Evolutionary conservation across 2,329 filamentous ascomycete species (phyloP).

Genomic region (Arthrinium phaeospermum): DNA sequence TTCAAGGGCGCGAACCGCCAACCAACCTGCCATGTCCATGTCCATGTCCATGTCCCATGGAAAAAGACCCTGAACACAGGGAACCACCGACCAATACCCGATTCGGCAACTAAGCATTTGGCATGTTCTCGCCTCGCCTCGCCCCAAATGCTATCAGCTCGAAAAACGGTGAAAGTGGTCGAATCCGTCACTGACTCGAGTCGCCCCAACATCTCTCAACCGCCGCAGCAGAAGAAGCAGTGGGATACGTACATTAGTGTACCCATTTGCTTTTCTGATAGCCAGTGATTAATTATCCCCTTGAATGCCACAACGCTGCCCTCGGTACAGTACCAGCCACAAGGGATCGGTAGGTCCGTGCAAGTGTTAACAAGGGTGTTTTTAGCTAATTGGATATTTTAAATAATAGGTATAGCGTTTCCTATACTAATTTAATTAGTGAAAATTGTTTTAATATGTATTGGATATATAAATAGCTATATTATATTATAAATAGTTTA

Average conservation of each 20-base stretch:
- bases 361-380: no score
- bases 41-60: not conserved
- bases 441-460: no score
- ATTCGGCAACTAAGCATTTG: slow-evolving; percentile 1
- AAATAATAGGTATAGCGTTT: no score
- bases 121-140: slow-evolving; percentile 2
- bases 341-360: no score
- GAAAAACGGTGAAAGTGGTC: slow-evolving; percentile 9
- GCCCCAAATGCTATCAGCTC: slow-evolving; percentile 1
- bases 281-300: no score
- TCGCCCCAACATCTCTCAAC: not conserved
- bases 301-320: no score
- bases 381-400: no score
- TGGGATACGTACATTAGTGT: not conserved
- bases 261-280: not conserved
- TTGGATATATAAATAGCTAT: no score
- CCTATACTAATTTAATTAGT: no score
- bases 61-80: not conserved
- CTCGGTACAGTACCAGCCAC: no score
- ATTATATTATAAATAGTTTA: no score
- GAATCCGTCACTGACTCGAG: slow-evolving; percentile 6
- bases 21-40: slow-evolving; percentile 2
- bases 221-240: no score
- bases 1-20: not conserved
- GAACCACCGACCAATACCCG: not conserved